Evolutionary conservation across 208 protist genomes (phyloP).

Genomic region (Leishmania arabica): DNA sequence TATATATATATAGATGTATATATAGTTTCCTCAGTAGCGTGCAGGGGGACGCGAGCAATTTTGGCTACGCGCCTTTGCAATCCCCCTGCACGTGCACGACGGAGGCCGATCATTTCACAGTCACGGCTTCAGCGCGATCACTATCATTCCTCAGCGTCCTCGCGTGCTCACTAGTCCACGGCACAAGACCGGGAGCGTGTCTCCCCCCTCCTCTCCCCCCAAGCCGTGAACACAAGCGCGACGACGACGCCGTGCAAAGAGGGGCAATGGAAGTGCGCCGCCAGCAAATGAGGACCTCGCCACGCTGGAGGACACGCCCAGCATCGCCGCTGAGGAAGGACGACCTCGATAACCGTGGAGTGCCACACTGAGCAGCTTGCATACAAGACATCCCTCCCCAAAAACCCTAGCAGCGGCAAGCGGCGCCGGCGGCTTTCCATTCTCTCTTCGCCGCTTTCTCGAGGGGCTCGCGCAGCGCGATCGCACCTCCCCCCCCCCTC

Average conservation of each 20-base stretch:
- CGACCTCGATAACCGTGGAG: neutral
- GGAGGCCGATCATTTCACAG: too few species aligned
- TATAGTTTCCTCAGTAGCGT: too few species aligned
- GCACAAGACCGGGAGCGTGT: neutral
- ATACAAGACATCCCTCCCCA: neutral
- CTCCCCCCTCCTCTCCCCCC: neutral
- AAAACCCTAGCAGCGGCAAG: neutral
- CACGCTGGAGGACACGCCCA: neutral
- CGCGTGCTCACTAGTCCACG: neutral
- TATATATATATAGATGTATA: too few species aligned
- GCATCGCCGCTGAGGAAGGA: neutral
- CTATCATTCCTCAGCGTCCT: neutral
- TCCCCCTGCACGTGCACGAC: too few species aligned
- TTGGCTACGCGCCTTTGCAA: too few species aligned
- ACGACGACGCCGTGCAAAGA: neutral
- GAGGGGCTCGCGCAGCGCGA: neutral
- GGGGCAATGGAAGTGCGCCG: neutral
- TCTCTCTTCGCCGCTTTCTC: neutral
- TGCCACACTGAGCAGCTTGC: neutral
- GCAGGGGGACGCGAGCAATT: too few species aligned
- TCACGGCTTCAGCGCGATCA: too few species aligned
- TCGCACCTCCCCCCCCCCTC: too few species aligned
- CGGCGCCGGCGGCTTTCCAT: neutral
- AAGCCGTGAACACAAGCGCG: neutral
- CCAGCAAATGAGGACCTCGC: neutral